Percentiles rank a stretch among this genome's conserved stretches.
These are phyloP conservation scores for Tricholomella constricta DNA, from an alignment of 768 basidiomycete species.

Conservation along the genomic window DNA sequence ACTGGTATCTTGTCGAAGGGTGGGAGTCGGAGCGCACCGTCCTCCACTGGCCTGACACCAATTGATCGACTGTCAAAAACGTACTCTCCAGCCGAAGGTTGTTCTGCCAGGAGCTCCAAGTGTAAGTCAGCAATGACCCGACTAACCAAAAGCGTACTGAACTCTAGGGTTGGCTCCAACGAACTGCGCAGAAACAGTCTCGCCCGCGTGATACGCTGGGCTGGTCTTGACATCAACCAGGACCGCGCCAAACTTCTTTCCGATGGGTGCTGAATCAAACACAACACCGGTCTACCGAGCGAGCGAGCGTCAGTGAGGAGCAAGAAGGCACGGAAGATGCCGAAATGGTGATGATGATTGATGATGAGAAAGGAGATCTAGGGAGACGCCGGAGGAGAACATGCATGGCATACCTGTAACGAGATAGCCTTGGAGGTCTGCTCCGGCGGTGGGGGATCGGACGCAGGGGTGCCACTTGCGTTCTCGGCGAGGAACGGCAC, in stretches of 20 bases:
- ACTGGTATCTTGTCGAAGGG: constrained; percentile 70
- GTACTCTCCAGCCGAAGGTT: constrained; percentile 75
- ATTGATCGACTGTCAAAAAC: constrained; percentile 67
- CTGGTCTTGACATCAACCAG: constrained; percentile 51
- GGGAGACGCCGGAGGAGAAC: background rate
- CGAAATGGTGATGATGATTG: background rate
- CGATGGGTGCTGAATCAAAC: constrained; percentile 57
- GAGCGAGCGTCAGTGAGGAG: background rate
- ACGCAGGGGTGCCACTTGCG: constrained; percentile 48
- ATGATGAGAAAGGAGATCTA: background rate
- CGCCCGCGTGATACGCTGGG: constrained; percentile 53
- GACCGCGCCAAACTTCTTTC: constrained; percentile 64
- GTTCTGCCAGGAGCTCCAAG: constrained; percentile 52
- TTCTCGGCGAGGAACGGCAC: constrained; percentile 61
- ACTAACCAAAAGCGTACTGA: constrained; percentile 21
- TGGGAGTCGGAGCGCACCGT: constrained; percentile 74
- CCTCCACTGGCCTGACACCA: constrained; percentile 51
- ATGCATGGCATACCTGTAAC: constrained; percentile 60
- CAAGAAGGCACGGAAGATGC: constrained; percentile 4
- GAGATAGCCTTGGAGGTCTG: constrained; percentile 69
- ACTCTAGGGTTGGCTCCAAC: constrained; percentile 81
- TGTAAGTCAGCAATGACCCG: background rate
- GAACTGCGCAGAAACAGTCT: constrained; percentile 63
- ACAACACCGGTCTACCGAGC: constrained; percentile 56
- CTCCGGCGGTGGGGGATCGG: constrained; percentile 66